phyloP scores from a whole-genome alignment of 345 rosid species.

The Odontarrhena argentea region DNA sequence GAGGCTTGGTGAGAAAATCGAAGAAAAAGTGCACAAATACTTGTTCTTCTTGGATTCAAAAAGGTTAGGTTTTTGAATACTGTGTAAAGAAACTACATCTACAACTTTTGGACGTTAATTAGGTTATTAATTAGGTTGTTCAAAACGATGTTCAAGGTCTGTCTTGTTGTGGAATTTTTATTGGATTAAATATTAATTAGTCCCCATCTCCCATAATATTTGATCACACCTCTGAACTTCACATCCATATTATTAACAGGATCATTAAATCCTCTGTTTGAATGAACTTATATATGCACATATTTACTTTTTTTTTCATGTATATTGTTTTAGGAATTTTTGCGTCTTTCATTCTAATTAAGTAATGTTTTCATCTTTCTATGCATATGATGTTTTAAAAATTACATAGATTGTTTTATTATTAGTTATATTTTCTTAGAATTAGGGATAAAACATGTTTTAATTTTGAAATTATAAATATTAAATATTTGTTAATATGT shows the following conservation, averaged over 20 bases:
- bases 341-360: background rate
- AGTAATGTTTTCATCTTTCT: too few relatives aligned
- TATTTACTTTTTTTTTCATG: too few relatives aligned
- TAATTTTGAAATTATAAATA: too few relatives aligned
- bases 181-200: slow-evolving; percentile 37
- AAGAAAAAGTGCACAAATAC: slow-evolving; percentile 40
- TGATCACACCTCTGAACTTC: slow-evolving; percentile 33
- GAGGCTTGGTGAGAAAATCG: slow-evolving; percentile 26
- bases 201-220: slow-evolving; percentile 23
- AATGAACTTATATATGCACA: too few relatives aligned
- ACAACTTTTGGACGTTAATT: slow-evolving; percentile 44
- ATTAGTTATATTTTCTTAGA: too few relatives aligned
- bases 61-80: slow-evolving; percentile 44
- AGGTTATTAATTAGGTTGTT: slow-evolving; percentile 42
- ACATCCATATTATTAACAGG: slow-evolving; percentile 30
- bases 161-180: slow-evolving; percentile 36
- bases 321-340: too few relatives aligned
- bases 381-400: too few relatives aligned
- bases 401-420: too few relatives aligned
- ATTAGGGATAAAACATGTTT: too few relatives aligned
- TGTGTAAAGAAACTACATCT: slow-evolving; percentile 42
- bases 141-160: slow-evolving; percentile 41
- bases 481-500: too few relatives aligned
- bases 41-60: slow-evolving; percentile 43
- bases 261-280: slow-evolving; percentile 20